Evolutionary conservation across 352 stramenopile species (phyloP).

Genomic region (Pythium aristosporum): DNA sequence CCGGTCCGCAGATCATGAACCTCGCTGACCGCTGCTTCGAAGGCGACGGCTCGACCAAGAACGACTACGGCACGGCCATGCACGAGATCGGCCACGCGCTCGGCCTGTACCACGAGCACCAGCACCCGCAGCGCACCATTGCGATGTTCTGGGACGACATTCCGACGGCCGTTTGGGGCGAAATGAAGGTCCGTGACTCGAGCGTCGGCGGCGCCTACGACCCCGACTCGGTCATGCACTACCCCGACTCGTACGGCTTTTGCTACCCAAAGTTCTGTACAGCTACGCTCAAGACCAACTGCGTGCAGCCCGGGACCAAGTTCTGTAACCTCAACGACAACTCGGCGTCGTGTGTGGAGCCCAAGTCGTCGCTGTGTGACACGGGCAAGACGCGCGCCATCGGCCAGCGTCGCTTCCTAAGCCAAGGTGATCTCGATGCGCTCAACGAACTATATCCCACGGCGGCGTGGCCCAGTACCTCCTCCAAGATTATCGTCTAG

Average conservation of each 20-base stretch:
- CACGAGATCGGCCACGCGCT: conserved; percentile 81
- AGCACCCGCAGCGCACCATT: conserved; percentile 67
- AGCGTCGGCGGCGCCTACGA: conserved; percentile 73
- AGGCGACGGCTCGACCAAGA: conserved; percentile 69
- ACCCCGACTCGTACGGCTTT: conserved; percentile 73
- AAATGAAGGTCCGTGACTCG: conserved; percentile 68
- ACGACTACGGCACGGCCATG: conserved; percentile 73
- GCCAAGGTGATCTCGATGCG: conserved; percentile 42
- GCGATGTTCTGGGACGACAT: conserved; percentile 77
- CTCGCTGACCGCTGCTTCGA: conserved; percentile 76
- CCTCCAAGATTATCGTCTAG: conserved; percentile 28
- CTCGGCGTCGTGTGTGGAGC: conserved; percentile 50
- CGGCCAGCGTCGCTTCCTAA: conserved; percentile 63
- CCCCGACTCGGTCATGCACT: conserved; percentile 76
- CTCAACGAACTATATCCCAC: conserved; percentile 47
- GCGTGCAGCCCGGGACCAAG: conserved; percentile 45
- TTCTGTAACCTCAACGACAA: conserved; percentile 82
- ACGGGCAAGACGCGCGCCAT: conserved; percentile 49
- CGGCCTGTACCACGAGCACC: conserved; percentile 81
- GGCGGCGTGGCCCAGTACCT: conserved; percentile 23
- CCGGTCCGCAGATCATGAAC: conserved; percentile 67
- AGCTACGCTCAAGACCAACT: conserved; percentile 39
- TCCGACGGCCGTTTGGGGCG: conserved; percentile 66
- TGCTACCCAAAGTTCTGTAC: conserved; percentile 64
- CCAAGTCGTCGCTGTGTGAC: conserved; percentile 59